Evolutionary conservation across 192 early-diverging fungal species (phyloP).

Genomic region (Funneliformis mosseae): DNA sequence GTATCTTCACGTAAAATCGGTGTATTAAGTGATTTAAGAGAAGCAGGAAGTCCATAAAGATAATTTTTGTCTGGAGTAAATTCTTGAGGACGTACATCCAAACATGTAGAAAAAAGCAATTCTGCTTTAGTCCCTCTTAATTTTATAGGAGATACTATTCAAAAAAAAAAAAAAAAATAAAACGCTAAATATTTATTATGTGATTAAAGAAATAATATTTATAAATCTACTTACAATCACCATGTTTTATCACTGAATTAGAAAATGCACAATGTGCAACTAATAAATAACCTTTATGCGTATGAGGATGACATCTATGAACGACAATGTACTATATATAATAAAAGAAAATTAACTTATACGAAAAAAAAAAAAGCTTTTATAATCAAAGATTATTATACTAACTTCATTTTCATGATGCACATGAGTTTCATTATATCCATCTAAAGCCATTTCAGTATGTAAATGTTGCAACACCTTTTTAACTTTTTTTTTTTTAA

Average conservation of each 20-base stretch:
- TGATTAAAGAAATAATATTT: too few species aligned
- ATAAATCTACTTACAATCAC: slow-evolving; percentile 37
- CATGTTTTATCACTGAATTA: slow-evolving; percentile 40
- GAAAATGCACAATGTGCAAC: slow-evolving; percentile 88
- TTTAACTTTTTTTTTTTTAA: slow-evolving; percentile 49
- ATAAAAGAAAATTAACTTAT: not conserved
- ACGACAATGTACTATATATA: slow-evolving; percentile 78
- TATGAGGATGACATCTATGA: slow-evolving; percentile 89
- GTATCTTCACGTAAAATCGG: slow-evolving; percentile 49
- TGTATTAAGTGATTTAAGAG: slow-evolving; percentile 51
- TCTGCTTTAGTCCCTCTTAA: slow-evolving; percentile 61
- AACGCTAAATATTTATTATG: too few species aligned
- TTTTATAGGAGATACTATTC: slow-evolving; percentile 56
- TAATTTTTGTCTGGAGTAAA: slow-evolving; percentile 30
- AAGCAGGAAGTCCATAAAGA: slow-evolving; percentile 50
- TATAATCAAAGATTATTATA: not conserved
- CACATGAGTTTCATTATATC: slow-evolving; percentile 91
- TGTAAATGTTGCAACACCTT: slow-evolving; percentile 77
- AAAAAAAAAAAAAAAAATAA: not conserved
- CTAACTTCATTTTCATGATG: slow-evolving; percentile 88
- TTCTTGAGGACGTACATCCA: slow-evolving; percentile 49
- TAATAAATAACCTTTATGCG: slow-evolving; percentile 89
- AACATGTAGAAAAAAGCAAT: slow-evolving; percentile 58
- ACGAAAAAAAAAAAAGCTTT: not conserved
- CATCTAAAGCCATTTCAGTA: slow-evolving; percentile 78